Conservation (phyloP, 495 filamentous ascomycete species). For the Penicillium steckii region DNA sequence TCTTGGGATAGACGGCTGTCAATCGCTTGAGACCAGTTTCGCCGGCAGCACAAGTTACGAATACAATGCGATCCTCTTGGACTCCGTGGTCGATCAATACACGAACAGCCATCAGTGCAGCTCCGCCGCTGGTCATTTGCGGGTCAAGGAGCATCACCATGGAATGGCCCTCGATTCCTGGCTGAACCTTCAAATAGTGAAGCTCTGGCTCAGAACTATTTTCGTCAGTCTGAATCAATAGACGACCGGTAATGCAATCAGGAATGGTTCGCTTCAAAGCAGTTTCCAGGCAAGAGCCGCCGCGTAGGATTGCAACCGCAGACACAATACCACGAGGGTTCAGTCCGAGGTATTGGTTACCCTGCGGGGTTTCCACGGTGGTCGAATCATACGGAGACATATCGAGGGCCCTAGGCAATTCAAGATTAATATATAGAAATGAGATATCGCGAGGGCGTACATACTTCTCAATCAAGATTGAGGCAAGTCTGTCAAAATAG, state of each 20-base stretch:
- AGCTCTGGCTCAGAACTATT: conserved; percentile 86
- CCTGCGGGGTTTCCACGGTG: conserved; percentile 67
- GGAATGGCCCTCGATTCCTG: conserved; percentile 66
- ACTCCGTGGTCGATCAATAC: conserved; percentile 94
- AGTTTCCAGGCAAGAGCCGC: conserved; percentile 81
- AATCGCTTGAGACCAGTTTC: conserved; percentile 76
- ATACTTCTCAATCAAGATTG: conserved; percentile 81
- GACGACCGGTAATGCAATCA: conserved; percentile 83
- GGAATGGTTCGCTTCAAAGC: conserved; percentile 86
- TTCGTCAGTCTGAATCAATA: conserved; percentile 87
- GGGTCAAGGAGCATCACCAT: conserved; percentile 85
- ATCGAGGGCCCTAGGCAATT: conserved; percentile 61
- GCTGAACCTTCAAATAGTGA: conserved; percentile 78
- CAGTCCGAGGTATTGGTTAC: conserved; percentile 66
- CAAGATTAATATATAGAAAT: conserved; percentile 4
- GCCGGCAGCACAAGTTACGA: conserved; percentile 86
- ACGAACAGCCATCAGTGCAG: conserved; percentile 93
- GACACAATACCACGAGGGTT: conserved; percentile 66
- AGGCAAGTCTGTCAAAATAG: conserved; percentile 86
- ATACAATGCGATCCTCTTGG: conserved; percentile 77
- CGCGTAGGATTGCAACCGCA: conserved; percentile 84
- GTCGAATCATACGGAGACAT: conserved; percentile 60
- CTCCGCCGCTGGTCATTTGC: conserved; percentile 91
- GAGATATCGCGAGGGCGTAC: neutral
- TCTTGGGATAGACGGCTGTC: conserved; percentile 79